phyloP scores from a whole-genome alignment of 2,329 filamentous ascomycete genomes.

The Hysterium pulicare region DNA sequence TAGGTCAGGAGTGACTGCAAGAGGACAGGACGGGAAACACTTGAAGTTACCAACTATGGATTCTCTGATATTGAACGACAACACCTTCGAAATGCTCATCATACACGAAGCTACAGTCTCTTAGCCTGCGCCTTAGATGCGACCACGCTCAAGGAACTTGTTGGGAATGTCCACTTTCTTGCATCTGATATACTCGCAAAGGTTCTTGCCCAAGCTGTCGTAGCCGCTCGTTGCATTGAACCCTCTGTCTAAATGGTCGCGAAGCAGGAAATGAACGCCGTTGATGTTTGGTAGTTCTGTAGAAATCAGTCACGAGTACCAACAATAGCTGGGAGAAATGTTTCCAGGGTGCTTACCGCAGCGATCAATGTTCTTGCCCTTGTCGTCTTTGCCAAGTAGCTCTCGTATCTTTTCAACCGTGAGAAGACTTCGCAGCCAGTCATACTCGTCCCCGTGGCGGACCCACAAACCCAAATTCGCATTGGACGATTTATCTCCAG shows the following conservation, averaged over 20 bases:
- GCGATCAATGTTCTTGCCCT: constrained; percentile 29
- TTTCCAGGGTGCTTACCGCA: constrained; percentile 12
- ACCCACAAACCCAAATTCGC: constrained; percentile 44
- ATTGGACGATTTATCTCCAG: constrained; percentile 42
- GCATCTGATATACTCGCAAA: constrained; percentile 45
- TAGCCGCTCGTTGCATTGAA: constrained; percentile 46
- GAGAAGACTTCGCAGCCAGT: constrained; percentile 43
- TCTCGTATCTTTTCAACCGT: constrained; percentile 37
- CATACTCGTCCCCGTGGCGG: constrained; percentile 40
- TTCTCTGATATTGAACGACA: no score
- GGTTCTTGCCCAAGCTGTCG: constrained; percentile 49
- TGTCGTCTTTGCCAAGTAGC: constrained; percentile 46
- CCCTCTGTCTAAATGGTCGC: constrained; percentile 45
- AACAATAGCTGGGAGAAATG: neutral
- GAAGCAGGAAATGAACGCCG: constrained; percentile 49
- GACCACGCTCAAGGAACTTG: constrained; percentile 6
- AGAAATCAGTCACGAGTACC: constrained; percentile 14
- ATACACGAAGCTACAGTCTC: no score
- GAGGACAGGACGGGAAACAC: no score
- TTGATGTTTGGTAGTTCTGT: constrained; percentile 46
- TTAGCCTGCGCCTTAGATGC: neutral
- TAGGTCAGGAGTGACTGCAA: no score
- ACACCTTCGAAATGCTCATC: no score
- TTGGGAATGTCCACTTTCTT: constrained; percentile 35
- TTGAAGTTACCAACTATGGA: no score